phyloP scores from a whole-genome alignment of 2,329 filamentous ascomycete species.

The Cladophialophora psammophila region DNA sequence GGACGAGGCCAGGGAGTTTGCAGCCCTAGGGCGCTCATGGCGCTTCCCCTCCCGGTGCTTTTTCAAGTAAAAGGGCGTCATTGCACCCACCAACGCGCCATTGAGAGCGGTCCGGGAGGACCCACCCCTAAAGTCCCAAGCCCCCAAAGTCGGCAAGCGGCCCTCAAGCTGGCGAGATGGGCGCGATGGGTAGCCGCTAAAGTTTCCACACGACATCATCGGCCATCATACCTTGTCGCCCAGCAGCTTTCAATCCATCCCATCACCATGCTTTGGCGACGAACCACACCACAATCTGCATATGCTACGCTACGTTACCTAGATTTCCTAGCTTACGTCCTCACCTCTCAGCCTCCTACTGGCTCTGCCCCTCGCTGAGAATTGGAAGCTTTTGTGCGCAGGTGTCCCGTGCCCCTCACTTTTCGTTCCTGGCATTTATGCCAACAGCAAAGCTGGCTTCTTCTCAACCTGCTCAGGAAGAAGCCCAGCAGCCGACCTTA shows the following conservation, averaged over 20 bases:
- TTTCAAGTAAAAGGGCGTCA: neutral
- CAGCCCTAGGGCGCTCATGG: neutral
- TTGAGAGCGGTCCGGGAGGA: neutral
- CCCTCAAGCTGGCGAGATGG: neutral
- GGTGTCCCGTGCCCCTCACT: constrained; percentile 25
- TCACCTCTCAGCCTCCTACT: constrained; percentile 18
- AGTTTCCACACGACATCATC: constrained; percentile 21
- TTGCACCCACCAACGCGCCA: neutral
- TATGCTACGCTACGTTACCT: constrained; percentile 21
- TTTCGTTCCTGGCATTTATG: constrained; percentile 23
- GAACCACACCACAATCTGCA: constrained; percentile 19
- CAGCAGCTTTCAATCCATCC: constrained; percentile 13
- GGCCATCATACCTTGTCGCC: constrained; percentile 2
- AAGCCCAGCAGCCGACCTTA: constrained; percentile 22
- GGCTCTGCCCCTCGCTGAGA: constrained; percentile 25
- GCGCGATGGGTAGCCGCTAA: neutral
- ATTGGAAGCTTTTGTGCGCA: constrained; percentile 12
- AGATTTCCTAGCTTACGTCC: constrained; percentile 7
- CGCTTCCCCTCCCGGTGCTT: neutral
- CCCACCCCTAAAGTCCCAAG: constrained; percentile 1
- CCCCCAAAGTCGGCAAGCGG: neutral
- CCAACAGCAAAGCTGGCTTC: constrained; percentile 32
- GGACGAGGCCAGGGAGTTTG: neutral
- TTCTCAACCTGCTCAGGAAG: constrained; percentile 16
- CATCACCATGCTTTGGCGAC: neutral